Evolutionary conservation across 495 filamentous ascomycete genomes (phyloP), one percentile per base, ranked within the genome.

Genomic region (Talaromyces adpressus): DNA sequence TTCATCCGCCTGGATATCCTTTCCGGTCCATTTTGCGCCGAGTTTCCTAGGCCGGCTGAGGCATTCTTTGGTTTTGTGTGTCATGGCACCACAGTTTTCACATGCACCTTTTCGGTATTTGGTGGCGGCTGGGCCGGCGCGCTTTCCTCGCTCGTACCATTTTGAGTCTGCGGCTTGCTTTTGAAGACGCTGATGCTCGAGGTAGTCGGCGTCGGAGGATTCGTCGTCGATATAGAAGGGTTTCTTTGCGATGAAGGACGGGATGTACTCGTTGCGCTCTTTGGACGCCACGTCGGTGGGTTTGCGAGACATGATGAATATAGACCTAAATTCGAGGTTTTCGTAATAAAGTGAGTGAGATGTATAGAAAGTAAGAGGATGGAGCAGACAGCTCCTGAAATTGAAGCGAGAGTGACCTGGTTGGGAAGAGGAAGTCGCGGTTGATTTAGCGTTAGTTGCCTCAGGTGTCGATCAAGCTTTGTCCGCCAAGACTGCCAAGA

Each of bases 91-190:
- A 79, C 94, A 98, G 79, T 98, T 98, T 75, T 96, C 92, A 76
- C 94, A 98, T 49, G 94, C 91, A 68, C 94, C 94, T 78, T 97
- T 97, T 68, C 95, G 91, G 76, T 91, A 98, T 71, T 97, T 98
- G 65, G 94, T 98, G 30, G 91, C 91, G 6, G 91, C 91, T 14
- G 90, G 89, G 2, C 89, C 91, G 23, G 83, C 75, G 69, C 90
- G 88, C 74, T 88, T 89, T 65, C 91, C 91, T 39, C 93, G 87
- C 54, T 93, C 91, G 73, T 96, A 94, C 91, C 91, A 96, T 84
- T 89, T 90, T 22, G 90, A 86, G 52, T 87, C 83, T 84, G 82
- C 62, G 23, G 71, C 67, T 63, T 79, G 75, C 66, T 89, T 88
- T 57, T 93, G 89, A 11, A 95, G 82, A 72, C 94, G 93, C 69